Conservation (phyloP, 352 stramenopile genomes). For the Phytophthora podocarpi region DNA sequence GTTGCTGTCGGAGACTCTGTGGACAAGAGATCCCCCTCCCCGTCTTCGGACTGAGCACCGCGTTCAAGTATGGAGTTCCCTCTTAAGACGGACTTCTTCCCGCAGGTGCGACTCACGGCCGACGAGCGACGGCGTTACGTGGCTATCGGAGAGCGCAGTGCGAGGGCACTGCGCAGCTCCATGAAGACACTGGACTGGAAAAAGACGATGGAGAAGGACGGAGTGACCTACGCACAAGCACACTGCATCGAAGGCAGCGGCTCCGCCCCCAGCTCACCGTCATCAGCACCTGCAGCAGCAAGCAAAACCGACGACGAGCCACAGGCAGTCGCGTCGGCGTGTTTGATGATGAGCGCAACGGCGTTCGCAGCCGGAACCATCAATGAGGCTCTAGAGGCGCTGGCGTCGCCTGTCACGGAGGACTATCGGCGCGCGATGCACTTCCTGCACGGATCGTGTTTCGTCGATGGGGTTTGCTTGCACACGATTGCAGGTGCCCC, state of each 20-base stretch:
- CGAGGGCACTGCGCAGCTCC: conserved; percentile 44
- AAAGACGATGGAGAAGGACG: conserved; percentile 55
- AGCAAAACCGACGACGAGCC: conserved; percentile 6
- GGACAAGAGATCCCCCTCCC: no score
- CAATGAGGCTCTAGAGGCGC: conserved; percentile 65
- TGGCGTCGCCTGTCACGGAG: conserved; percentile 66
- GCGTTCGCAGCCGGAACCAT: conserved; percentile 60
- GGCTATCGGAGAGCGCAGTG: conserved; percentile 44
- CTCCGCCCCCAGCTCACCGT: conserved; percentile 1
- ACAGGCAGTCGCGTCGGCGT: conserved; percentile 34
- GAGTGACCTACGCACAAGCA: conserved; percentile 65
- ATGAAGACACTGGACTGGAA: conserved; percentile 67
- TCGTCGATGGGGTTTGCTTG: conserved; percentile 66
- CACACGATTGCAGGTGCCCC: conserved; percentile 50
- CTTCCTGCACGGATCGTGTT: conserved; percentile 61
- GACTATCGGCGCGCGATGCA: conserved; percentile 73
- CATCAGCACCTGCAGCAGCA: conserved; percentile 5
- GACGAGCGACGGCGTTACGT: conserved; percentile 59
- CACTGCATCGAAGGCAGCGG: conserved; percentile 54
- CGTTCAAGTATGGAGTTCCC: conserved; percentile 64
- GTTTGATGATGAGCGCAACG: conserved; percentile 67
- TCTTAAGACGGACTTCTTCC: conserved; percentile 75
- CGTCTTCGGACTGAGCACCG: background rate
- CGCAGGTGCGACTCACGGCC: conserved; percentile 49
- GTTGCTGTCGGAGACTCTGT: conserved; percentile 24